phyloP scores from a whole-genome alignment of 352 stramenopile species.

The Phytophthora podocarpi region DNA sequence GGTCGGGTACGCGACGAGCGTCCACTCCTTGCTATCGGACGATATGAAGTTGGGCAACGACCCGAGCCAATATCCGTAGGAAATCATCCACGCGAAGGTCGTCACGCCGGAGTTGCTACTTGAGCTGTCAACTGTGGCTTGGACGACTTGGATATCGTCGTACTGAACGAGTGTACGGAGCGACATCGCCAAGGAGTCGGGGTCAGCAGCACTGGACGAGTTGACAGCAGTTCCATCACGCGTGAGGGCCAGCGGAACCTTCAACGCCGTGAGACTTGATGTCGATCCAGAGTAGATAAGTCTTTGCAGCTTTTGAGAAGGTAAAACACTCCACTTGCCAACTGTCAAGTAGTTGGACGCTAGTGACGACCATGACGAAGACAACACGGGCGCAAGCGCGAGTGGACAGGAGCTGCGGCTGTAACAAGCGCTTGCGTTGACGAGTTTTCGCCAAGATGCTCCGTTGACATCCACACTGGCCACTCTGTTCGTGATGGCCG shows the following conservation, averaged over 20 bases:
- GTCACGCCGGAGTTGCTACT: neutral
- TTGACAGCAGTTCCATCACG: constrained; percentile 23
- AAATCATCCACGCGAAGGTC: constrained; percentile 39
- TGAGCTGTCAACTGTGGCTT: constrained; percentile 20
- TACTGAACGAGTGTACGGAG: constrained; percentile 44
- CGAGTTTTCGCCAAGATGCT: constrained; percentile 49
- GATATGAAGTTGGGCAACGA: constrained; percentile 35
- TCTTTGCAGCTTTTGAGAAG: constrained; percentile 45
- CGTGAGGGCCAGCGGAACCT: constrained; percentile 26
- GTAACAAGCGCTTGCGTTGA: constrained; percentile 60
- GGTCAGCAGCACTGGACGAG: constrained; percentile 23
- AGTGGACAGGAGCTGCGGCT: constrained; percentile 46
- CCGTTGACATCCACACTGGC: constrained; percentile 34
- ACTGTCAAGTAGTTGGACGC: constrained; percentile 32
- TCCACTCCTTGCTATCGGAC: constrained; percentile 30
- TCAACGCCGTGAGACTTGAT: constrained; percentile 4
- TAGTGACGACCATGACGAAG: constrained; percentile 23
- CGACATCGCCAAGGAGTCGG: constrained; percentile 22
- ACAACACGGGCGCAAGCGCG: constrained; percentile 44
- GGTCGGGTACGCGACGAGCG: constrained; percentile 34
- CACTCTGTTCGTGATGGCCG: neutral
- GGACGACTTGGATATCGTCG: constrained; percentile 43
- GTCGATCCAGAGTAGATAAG: constrained; percentile 22
- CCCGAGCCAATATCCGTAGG: constrained; percentile 41
- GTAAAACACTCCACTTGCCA: constrained; percentile 45